Conservation (phyloP, 176 grass and related monocot genomes). For the Saccharum officinarum region DNA sequence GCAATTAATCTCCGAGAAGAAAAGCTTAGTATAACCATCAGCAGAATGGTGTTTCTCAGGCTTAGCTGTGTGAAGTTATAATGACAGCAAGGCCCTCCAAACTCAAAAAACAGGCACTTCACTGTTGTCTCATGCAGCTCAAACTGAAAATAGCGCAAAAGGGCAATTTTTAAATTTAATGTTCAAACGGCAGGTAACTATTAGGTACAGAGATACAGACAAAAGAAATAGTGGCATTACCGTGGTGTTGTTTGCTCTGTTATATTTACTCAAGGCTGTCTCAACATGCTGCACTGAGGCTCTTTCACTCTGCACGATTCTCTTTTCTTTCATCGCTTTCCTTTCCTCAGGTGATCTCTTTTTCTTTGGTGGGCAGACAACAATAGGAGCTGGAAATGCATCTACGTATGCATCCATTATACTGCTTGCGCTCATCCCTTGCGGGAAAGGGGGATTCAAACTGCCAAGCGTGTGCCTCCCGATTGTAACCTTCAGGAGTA, state of each 20-base stretch:
- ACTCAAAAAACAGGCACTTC: slow-evolving; percentile 19
- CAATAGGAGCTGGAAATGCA: background rate
- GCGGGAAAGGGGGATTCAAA: background rate
- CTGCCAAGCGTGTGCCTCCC: slow-evolving; percentile 7
- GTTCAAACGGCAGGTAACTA: background rate
- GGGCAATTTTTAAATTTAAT: background rate
- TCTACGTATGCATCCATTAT: no score
- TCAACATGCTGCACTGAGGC: background rate
- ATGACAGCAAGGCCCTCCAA: slow-evolving; percentile 1
- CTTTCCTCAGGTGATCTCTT: slow-evolving; percentile 15
- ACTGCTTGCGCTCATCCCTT: background rate
- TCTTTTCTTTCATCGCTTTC: background rate
- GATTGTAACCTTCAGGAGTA: background rate
- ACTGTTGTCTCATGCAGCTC: background rate
- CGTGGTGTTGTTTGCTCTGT: slow-evolving; percentile 7
- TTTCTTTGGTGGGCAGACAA: background rate
- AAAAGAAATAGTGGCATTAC: background rate
- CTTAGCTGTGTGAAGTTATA: slow-evolving; percentile 34
- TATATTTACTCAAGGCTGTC: slow-evolving; percentile 18
- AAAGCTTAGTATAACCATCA: background rate
- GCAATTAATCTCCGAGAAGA: slow-evolving; percentile 25
- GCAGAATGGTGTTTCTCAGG: background rate
- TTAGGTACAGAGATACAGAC: background rate
- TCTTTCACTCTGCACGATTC: background rate
- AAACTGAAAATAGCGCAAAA: background rate